Conservation (phyloP, 139 green algal species). For the Picochlorum sp. region DNA sequence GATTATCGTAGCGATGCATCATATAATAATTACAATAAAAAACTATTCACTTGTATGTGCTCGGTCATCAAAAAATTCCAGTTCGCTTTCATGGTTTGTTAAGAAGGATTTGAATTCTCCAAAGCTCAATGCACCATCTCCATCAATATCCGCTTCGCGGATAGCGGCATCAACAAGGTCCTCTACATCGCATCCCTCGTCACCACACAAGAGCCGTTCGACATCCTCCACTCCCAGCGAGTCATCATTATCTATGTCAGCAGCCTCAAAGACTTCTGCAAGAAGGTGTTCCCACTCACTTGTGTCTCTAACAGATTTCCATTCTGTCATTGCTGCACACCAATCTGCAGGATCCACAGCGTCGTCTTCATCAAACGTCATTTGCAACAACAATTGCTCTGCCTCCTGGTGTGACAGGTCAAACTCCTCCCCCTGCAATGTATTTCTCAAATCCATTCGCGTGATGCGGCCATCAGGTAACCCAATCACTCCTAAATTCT, state of each 20-base stretch:
- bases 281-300: conserved; percentile 35
- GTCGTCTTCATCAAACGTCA: conserved; percentile 13
- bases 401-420: conserved; percentile 40
- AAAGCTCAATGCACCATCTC: conserved; percentile 33
- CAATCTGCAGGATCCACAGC: conserved; percentile 48
- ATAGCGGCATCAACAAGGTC: conserved; percentile 40
- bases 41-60: not conserved
- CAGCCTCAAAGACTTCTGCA: conserved; percentile 33
- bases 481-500: conserved; percentile 6
- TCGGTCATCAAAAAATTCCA: conserved; percentile 34
- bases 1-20: no score
- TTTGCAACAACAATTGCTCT: conserved; percentile 34
- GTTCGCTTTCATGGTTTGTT: conserved; percentile 15
- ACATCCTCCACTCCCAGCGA: conserved; percentile 41
- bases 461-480: not conserved
- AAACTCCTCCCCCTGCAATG: conserved; percentile 43
- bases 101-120: conserved; percentile 38
- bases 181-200: conserved; percentile 10
- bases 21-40: not conserved
- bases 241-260: conserved; percentile 42
- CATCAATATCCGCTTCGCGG: conserved; percentile 37
- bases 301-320: conserved; percentile 37
- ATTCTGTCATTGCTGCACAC: conserved; percentile 64
- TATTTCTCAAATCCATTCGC: conserved; percentile 3
- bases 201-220: conserved; percentile 36